Base-by-base conservation (phyloP, 352 stramenopile genomes). In the Pythium aphanidermatum region DNA sequence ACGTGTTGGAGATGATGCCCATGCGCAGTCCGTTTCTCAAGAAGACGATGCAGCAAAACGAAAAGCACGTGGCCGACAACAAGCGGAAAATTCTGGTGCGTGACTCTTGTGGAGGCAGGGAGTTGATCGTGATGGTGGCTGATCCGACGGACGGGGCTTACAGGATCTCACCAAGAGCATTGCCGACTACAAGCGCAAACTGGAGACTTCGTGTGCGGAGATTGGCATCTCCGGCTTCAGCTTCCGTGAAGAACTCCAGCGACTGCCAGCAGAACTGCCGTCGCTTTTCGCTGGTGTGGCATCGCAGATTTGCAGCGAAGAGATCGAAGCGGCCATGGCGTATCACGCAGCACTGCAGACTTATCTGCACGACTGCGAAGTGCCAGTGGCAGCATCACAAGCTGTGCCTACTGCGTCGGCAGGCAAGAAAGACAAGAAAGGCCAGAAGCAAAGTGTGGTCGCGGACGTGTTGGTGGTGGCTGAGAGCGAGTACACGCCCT, bases 31-130 rank as follows among this genome's bases (percentile, higher is more conserved):
- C 79, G 17, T 85, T 86, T 21, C 45, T 87, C 37, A 86, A 80
- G 37, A 89, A 84, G 30, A 68, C 67, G 14, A 86, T 89, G 26
- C 64, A 84, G 51, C 72, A 86, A 48, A 84, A 92, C 36, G 76
- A 92, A 16, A 92, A 92, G 41, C 74, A 88, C 45, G 63, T 86
- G 13, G 68, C 64, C 24, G 74, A 92, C 61, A 87, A 86, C 51
- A 86, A 86, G 40, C 68, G 74, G 47, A 92, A 92, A 51, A 74
- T 81, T 32, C 51, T 64, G 39, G 79, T 91, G 39, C 53, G 65
- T 61, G 12, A n/a, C 10, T 33, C 16, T 19, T 11, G 16, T 20
- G 27, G 32, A 0, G 29, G 16, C 33, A 11, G 17, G 24, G 26
- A 11, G 4, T n/a, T 13, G 23, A 40, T 55, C 16, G 30, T 17